These are phyloP conservation scores for Calonectria naviculata DNA, from an alignment of 2,329 filamentous ascomycete species.

Conservation along the genomic window DNA sequence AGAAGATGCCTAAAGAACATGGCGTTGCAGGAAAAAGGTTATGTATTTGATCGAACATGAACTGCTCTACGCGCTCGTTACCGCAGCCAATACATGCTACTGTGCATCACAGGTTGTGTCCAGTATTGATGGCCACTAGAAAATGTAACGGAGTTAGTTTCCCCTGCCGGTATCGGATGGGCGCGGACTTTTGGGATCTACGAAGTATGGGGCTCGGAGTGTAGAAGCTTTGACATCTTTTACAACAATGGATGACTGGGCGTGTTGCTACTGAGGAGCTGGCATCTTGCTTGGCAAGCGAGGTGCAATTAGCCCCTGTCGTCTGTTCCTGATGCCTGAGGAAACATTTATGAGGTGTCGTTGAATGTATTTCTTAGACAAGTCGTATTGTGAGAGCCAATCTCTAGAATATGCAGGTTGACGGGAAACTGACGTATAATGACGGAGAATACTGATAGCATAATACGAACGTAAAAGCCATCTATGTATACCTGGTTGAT, in stretches of 20 bases:
- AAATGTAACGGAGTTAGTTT: conserved; percentile 1
- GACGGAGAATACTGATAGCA: no score
- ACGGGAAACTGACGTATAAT: no score
- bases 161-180: background rate
- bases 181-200: background rate
- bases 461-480: no score
- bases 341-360: background rate
- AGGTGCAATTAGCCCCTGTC: background rate
- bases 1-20: conserved; percentile 36
- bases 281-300: background rate
- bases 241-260: background rate
- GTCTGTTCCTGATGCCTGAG: background rate
- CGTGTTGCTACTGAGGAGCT: background rate
- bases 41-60: conserved; percentile 29
- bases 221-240: background rate
- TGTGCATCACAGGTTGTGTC: conserved; percentile 37
- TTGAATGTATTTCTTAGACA: no score
- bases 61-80: conserved; percentile 36
- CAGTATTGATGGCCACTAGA: conserved; percentile 37
- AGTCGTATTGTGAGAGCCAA: no score
- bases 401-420: no score
- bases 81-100: conserved; percentile 37
- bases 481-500: background rate
- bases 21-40: conserved; percentile 36
- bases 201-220: background rate